phyloP scores from a whole-genome alignment of 345 rosid genomes.

The Heritiera fomes region DNA sequence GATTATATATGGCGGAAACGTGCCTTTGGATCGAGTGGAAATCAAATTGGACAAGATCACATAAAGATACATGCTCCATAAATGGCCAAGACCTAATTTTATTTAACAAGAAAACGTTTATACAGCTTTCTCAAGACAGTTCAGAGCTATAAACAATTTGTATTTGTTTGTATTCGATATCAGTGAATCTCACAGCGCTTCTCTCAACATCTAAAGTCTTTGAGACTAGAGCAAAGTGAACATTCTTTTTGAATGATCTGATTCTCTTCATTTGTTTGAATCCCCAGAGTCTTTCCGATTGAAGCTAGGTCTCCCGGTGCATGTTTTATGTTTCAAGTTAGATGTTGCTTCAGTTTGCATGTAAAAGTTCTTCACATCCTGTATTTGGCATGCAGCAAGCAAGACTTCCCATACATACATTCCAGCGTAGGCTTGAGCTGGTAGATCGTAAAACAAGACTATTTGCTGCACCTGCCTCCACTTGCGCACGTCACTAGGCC shows the following conservation, averaged over 20 bases:
- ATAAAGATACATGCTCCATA: not conserved
- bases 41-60: not conserved
- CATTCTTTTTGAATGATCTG: not conserved
- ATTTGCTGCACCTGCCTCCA: not conserved
- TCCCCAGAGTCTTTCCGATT: not conserved
- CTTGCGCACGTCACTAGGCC: no score
- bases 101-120: not conserved
- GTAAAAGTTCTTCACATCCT: not conserved
- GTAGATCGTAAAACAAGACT: not conserved
- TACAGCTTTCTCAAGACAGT: not conserved
- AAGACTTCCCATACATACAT: not conserved
- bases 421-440: not conserved
- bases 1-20: not conserved
- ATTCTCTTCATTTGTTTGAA: not conserved
- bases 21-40: not conserved
- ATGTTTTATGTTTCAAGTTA: not conserved
- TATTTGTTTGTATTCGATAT: constrained; percentile 9
- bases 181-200: constrained; percentile 1
- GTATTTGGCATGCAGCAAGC: not conserved
- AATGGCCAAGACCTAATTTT: not conserved
- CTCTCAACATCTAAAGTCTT: not conserved
- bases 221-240: not conserved
- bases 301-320: not conserved
- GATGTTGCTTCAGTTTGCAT: not conserved
- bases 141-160: constrained; percentile 9